A percentile compares a stretch with the other conserved stretches of the same genome.
Evolutionary conservation across 495 filamentous ascomycete species (phyloP).

Genomic region (Bacidia rubella): DNA sequence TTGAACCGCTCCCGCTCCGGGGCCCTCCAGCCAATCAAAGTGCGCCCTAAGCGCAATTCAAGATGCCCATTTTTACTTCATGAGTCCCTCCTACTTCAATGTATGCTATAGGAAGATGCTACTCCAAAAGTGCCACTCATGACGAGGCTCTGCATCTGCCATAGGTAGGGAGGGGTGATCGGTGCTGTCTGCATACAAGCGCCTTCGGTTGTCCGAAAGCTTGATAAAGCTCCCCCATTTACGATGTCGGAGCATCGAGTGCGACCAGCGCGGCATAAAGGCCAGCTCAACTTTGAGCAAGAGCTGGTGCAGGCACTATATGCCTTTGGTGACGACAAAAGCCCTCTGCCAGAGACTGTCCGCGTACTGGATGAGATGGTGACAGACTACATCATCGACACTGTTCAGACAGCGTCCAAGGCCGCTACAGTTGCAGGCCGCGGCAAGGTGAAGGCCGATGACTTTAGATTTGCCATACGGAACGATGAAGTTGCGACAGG

Average conservation of each 20-base stretch:
- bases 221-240: too few species aligned
- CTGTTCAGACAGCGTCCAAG: slow-evolving; percentile 76
- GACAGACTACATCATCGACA: slow-evolving; percentile 78
- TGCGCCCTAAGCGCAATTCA: background rate
- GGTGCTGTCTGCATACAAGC: too few species aligned
- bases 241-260: slow-evolving; percentile 56
- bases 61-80: background rate
- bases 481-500: slow-evolving; percentile 75
- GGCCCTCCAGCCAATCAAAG: background rate
- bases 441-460: slow-evolving; percentile 94
- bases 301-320: slow-evolving; percentile 72
- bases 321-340: slow-evolving; percentile 64
- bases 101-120: too few species aligned
- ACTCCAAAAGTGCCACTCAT: too few species aligned
- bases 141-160: too few species aligned
- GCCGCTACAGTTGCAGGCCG: slow-evolving; percentile 69
- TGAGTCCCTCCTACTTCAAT: too few species aligned
- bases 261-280: slow-evolving; percentile 67
- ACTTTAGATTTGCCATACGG: slow-evolving; percentile 86
- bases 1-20: background rate
- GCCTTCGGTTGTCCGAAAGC: too few species aligned
- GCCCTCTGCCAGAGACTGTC: slow-evolving; percentile 68
- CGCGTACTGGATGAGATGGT: slow-evolving; percentile 85
- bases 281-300: slow-evolving; percentile 74
- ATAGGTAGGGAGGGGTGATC: too few species aligned